Base-by-base conservation (phyloP, 495 filamentous ascomycete species). In the Acidomyces sp. region DNA sequence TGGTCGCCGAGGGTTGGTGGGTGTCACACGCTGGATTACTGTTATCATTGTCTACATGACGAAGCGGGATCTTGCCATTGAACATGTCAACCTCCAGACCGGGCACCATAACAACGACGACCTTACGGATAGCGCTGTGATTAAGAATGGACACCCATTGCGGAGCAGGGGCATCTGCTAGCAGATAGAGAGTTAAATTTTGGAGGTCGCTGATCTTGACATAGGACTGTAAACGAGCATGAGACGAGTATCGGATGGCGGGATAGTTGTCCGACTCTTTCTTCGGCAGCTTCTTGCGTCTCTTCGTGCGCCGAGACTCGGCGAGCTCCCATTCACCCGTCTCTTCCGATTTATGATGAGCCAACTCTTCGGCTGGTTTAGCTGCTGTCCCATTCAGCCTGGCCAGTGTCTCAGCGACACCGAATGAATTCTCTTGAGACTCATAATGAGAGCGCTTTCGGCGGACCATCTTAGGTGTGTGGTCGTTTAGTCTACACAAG, bases 31-130 rank as follows among this genome's bases (percentile, higher is more conserved):
- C n/a, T n/a, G n/a, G n/a, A n/a, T n/a, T n/a, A n/a, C n/a, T n/a
- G n/a, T n/a, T n/a, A n/a, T n/a, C n/a, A n/a, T n/a, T n/a, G n/a
- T n/a, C n/a, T n/a, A n/a, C n/a, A n/a, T n/a, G n/a, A n/a, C n/a
- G n/a, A 19, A 54, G 41, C 38, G 51, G 24, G 16, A 83, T 69
- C 10, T 62, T 68, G 17, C 72, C 71, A 62, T 85, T 74, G 60
- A 95, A 92, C 83, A 94, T 88, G 22, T 75, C 81, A 49, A 80
- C 72, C 57, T 93, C 86, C 11, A 96, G 59, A 9, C 88, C 90
- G 0, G 90, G 92, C 5, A 93, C 81, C 81, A 96, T 88, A 43
- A 96, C 61, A n/a, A 86, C 73, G 12, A 93, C 90, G 16, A 85
- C 78, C 58, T 87, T 92, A 25, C 75, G 67, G 37, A 96, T 77